Conservation (phyloP, 2,329 filamentous ascomycete species). For the Paecilomyces dactylethromorphus region DNA sequence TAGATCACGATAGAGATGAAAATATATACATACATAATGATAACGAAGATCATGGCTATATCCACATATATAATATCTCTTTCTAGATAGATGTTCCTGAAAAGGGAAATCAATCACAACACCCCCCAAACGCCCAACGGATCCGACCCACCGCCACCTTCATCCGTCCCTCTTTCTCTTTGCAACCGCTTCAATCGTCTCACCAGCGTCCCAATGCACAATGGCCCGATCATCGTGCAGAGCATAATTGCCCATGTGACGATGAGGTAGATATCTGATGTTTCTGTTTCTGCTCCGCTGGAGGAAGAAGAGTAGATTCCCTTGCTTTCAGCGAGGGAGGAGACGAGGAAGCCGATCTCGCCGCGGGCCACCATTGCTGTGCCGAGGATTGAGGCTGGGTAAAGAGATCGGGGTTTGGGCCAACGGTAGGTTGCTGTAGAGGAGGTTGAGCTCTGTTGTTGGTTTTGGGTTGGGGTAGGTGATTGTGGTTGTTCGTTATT, state of each 20-base stretch:
- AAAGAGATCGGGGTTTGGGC: conserved; percentile 54
- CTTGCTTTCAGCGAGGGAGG: conserved; percentile 56
- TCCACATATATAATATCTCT: too few relatives aligned
- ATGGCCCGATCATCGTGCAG: conserved; percentile 47
- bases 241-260: conserved; percentile 51
- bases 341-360: conserved; percentile 73
- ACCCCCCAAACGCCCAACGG: conserved; percentile 40
- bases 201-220: conserved; percentile 44
- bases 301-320: conserved; percentile 35
- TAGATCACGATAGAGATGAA: too few relatives aligned
- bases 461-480: not conserved
- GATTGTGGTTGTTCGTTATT: too few relatives aligned
- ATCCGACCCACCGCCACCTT: conserved; percentile 16
- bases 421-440: not conserved
- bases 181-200: conserved; percentile 37
- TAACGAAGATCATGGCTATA: too few relatives aligned
- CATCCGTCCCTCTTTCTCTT: conserved; percentile 10
- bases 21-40: too few relatives aligned
- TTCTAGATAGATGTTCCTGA: too few relatives aligned
- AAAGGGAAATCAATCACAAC: too few relatives aligned
- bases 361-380: conserved; percentile 69
- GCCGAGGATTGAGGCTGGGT: conserved; percentile 61
- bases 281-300: conserved; percentile 3
- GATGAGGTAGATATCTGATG: conserved; percentile 44
- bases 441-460: not conserved